Percentiles rank a stretch among this genome's conserved stretches.
These are phyloP conservation scores for Pneumocystis murina DNA, from an alignment of 1,139 yeast species.

Conservation along the genomic window DNA sequence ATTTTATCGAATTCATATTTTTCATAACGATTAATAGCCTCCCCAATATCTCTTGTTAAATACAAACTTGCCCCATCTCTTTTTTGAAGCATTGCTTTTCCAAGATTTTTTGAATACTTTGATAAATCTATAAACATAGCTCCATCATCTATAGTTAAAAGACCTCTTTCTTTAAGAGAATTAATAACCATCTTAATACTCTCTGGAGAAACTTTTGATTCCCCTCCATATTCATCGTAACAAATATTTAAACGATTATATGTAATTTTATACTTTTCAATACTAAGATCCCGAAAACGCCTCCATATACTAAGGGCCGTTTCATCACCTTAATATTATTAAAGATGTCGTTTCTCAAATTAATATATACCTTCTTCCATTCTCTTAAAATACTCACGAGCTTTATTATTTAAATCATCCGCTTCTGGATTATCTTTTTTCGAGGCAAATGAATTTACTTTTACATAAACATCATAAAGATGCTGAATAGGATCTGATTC, in stretches of 20 bases:
- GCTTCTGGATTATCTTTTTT: constrained; percentile 5
- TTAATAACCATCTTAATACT: constrained; percentile 54
- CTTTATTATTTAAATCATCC: constrained; percentile 24
- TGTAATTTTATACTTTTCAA: constrained; percentile 69
- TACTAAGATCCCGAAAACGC: constrained; percentile 78
- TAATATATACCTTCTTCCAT: constrained; percentile 57
- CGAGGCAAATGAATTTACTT: constrained; percentile 46
- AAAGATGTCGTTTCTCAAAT: neutral
- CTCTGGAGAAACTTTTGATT: constrained; percentile 76
- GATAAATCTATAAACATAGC: constrained; percentile 80
- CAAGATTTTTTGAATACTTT: constrained; percentile 77
- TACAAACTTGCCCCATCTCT: constrained; percentile 92
- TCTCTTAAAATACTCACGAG: constrained; percentile 70
- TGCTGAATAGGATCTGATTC: constrained; percentile 80
- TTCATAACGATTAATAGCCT: constrained; percentile 80
- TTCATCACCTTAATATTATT: constrained; percentile 39
- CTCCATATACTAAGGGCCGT: constrained; percentile 68
- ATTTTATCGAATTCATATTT: constrained; percentile 81
- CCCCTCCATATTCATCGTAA: constrained; percentile 86
- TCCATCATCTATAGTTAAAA: constrained; percentile 79
- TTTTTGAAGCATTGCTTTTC: constrained; percentile 86
- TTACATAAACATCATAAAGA: constrained; percentile 85
- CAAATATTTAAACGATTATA: constrained; percentile 82
- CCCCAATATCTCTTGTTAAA: constrained; percentile 93
- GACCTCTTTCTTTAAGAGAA: constrained; percentile 48